Conservation (phyloP, 2,329 filamentous ascomycete genomes). For the Penicillium sp. region DNA sequence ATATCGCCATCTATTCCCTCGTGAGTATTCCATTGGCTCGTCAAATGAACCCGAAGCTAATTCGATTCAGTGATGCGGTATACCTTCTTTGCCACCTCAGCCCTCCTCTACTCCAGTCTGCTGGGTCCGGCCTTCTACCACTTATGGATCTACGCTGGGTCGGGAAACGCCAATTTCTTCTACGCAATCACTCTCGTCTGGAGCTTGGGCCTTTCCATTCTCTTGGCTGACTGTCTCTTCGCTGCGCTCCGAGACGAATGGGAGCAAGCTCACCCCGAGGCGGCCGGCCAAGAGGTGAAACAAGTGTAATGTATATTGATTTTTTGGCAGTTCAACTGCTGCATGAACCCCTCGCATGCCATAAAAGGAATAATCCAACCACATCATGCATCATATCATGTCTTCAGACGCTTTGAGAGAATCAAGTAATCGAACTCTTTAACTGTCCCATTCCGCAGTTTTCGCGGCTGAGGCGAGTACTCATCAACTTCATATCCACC, state of each 20-base stretch:
- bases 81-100: slow-evolving; percentile 78
- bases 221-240: slow-evolving; percentile 85
- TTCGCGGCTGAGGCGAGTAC: slow-evolving; percentile 51
- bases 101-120: slow-evolving; percentile 81
- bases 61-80: slow-evolving; percentile 73
- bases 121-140: slow-evolving; percentile 95
- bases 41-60: slow-evolving; percentile 27
- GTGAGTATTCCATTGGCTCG: slow-evolving; percentile 46
- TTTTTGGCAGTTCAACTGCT: slow-evolving; percentile 5
- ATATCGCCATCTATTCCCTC: slow-evolving; percentile 85
- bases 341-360: too few relatives aligned
- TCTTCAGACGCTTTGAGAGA: slow-evolving; percentile 48
- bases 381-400: neutral
- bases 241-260: slow-evolving; percentile 88
- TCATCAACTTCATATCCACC: slow-evolving; percentile 54
- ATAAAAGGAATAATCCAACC: slow-evolving; percentile 1
- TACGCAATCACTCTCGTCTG: slow-evolving; percentile 99
- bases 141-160: slow-evolving; percentile 96
- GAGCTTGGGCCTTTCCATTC: slow-evolving; percentile 82
- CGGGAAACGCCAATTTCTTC: slow-evolving; percentile 98
- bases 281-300: slow-evolving; percentile 80
- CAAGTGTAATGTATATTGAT: slow-evolving; percentile 62
- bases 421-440: slow-evolving; percentile 54
- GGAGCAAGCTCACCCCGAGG: slow-evolving; percentile 86
- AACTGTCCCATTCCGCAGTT: slow-evolving; percentile 49